A percentile compares a stretch with the other conserved stretches of the same genome.
Evolutionary conservation across 1,284 basidiomycete genomes (phyloP).

Genomic region (Gymnopus androsaceus): DNA sequence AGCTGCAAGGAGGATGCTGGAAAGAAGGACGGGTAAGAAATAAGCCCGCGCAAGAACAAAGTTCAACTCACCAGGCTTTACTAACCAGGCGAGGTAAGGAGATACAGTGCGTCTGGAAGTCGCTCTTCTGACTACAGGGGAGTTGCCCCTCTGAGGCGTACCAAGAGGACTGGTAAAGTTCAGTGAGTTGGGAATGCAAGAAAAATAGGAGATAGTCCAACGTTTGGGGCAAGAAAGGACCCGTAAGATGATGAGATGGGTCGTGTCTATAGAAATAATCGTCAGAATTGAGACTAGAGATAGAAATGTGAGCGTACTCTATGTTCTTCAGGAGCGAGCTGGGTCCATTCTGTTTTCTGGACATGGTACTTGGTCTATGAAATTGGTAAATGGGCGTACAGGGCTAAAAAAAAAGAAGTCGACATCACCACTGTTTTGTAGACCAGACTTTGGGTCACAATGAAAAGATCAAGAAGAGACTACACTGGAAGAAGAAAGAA

Average conservation of each 20-base stretch:
- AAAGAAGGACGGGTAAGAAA: constrained; percentile 7
- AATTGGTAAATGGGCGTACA: too few species aligned
- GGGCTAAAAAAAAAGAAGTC: too few species aligned
- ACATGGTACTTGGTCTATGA: too few species aligned
- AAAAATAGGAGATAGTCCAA: constrained; percentile 30
- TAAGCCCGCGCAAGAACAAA: background rate
- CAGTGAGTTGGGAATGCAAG: constrained; percentile 5
- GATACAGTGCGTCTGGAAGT: constrained; percentile 20
- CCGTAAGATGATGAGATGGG: constrained; percentile 58
- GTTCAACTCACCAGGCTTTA: constrained; percentile 59
- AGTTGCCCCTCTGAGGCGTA: constrained; percentile 39
- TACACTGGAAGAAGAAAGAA: too few species aligned
- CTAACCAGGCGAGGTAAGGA: constrained; percentile 63
- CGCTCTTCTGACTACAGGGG: constrained; percentile 17
- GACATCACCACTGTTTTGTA: too few species aligned
- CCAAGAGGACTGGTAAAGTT: constrained; percentile 42
- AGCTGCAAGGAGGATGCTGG: constrained; percentile 77
- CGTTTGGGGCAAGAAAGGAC: constrained; percentile 65
- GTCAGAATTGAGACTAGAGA: background rate
- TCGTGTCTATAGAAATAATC: constrained; percentile 41
- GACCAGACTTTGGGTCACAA: too few species aligned
- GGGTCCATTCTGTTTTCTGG: too few species aligned
- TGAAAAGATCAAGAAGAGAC: too few species aligned
- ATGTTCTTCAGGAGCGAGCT: too few species aligned
- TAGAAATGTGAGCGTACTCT: background rate